A percentile compares a stretch with the other conserved stretches of the same genome.
Evolutionary conservation across 228 moss, liverwort and hornwort species (phyloP).

Genomic region (Sphagnum magellanicum): DNA sequence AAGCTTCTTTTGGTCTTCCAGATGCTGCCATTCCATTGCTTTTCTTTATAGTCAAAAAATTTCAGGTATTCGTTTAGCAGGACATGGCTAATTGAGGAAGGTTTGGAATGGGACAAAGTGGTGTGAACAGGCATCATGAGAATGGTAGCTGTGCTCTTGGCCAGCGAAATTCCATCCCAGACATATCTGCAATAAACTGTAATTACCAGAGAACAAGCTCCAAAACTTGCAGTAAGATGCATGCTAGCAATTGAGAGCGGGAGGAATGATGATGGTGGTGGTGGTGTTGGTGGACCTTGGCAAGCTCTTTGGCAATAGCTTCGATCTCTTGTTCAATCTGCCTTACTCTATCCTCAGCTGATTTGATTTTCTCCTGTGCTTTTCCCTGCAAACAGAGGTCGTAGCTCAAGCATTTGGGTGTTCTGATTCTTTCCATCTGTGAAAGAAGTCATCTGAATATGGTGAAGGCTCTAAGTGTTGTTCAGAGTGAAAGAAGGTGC

Average conservation of each 20-base stretch:
- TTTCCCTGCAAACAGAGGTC: slow-evolving; percentile 15
- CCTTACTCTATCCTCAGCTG: slow-evolving; percentile 6
- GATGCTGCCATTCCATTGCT: slow-evolving; percentile 16
- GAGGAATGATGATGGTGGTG: not conserved
- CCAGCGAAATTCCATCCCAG: no score
- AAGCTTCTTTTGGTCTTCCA: slow-evolving; percentile 29
- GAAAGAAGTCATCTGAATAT: not conserved
- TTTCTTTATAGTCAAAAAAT: not conserved
- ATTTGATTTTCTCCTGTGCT: slow-evolving; percentile 20
- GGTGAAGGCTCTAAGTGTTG: not conserved
- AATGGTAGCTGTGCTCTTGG: no score
- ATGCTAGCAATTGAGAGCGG: not conserved
- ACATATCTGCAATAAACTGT: not conserved
- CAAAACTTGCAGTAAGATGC: not conserved
- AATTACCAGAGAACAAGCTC: not conserved
- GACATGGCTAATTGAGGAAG: no score
- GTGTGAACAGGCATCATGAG: no score
- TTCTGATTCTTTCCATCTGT: not conserved
- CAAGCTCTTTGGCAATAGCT: slow-evolving; percentile 18
- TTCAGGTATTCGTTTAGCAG: no score
- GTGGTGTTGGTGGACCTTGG: slow-evolving; percentile 17
- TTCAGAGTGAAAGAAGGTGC: not conserved
- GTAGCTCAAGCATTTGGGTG: not conserved
- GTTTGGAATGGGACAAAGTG: no score
- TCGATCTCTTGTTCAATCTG: slow-evolving; percentile 34